Conservation (phyloP, 2,329 filamentous ascomycete species). For the Arachnomyces sp. region DNA sequence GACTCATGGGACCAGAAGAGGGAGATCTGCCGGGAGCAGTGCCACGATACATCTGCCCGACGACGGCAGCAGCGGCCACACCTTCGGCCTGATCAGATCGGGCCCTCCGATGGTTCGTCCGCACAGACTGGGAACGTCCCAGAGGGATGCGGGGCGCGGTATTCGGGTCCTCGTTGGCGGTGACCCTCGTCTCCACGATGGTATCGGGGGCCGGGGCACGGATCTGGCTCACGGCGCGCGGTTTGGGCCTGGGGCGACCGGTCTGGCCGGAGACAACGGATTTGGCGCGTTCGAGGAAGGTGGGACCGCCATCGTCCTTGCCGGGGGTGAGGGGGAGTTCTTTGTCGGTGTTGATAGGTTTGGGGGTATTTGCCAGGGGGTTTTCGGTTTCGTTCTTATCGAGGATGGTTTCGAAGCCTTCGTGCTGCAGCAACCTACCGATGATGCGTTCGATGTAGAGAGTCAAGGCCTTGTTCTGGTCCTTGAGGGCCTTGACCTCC, state of each 20-base stretch:
- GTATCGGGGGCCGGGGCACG: conserved; percentile 28
- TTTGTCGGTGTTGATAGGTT: conserved; percentile 57
- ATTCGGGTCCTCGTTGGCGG: conserved; percentile 38
- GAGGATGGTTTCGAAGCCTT: conserved; percentile 89
- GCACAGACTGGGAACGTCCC: conserved; percentile 32
- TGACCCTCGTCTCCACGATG: conserved; percentile 10
- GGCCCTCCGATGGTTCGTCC: conserved; percentile 38
- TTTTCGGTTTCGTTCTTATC: conserved; percentile 60
- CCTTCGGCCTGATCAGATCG: conserved; percentile 40
- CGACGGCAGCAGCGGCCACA: conserved; percentile 56
- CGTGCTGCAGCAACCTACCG: conserved; percentile 83
- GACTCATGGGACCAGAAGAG: conserved; percentile 47
- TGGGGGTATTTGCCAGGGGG: conserved; percentile 20
- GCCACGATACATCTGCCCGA: conserved; percentile 84
- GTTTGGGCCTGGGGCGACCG: conserved; percentile 32
- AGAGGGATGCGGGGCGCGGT: conserved; percentile 43
- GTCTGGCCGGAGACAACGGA: conserved; percentile 45
- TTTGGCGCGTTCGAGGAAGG: conserved; percentile 52
- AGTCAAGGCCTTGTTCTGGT: conserved; percentile 94
- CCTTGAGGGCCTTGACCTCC: conserved; percentile 71
- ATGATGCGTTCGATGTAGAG: conserved; percentile 99
- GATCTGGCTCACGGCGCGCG: conserved; percentile 39
- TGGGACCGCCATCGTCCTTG: conserved; percentile 35
- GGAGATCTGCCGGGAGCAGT: conserved; percentile 35
- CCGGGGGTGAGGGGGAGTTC: conserved; percentile 68